Percentiles rank a stretch among this genome's conserved stretches.
Conservation (phyloP, 2,329 filamentous ascomycete genomes). For the Penicillium occitanis region DNA sequence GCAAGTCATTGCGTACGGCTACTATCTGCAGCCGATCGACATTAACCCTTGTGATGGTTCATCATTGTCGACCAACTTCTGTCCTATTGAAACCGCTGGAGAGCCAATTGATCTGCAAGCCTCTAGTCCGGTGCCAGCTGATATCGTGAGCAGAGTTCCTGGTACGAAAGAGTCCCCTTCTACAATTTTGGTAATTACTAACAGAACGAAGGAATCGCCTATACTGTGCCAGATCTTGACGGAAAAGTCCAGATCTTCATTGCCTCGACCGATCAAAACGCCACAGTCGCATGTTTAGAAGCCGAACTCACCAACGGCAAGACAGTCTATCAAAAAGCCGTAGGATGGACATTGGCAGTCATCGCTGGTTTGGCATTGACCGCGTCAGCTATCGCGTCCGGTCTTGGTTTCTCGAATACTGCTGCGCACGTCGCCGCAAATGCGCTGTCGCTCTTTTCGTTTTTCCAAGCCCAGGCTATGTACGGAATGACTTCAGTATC, state of each 20-base stretch:
- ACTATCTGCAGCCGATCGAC: conserved; percentile 15
- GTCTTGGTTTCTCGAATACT: conserved; percentile 87
- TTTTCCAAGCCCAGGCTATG: conserved; percentile 93
- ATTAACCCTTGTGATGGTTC: conserved; percentile 21
- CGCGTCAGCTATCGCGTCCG: conserved; percentile 84
- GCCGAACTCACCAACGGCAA: conserved; percentile 86
- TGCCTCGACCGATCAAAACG: conserved; percentile 64
- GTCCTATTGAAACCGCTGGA: conserved; percentile 22
- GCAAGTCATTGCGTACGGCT: conserved; percentile 23
- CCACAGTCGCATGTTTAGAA: conserved; percentile 79
- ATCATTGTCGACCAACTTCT: conserved; percentile 20
- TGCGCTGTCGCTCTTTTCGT: conserved; percentile 87
- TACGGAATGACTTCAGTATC: conserved; percentile 81
- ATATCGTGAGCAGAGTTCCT: conserved; percentile 18
- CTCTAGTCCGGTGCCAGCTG: conserved; percentile 8
- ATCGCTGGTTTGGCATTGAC: conserved; percentile 81
- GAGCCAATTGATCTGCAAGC: conserved; percentile 15
- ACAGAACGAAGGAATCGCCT: conserved; percentile 65
- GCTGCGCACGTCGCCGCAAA: conserved; percentile 93
- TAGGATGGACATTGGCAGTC: conserved; percentile 85
- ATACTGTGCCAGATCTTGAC: conserved; percentile 87
- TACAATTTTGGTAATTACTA: not conserved
- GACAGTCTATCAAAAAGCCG: conserved; percentile 82
- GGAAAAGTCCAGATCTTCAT: conserved; percentile 80
- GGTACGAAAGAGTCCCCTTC: conserved; percentile 11